Conservation (phyloP, 1,284 basidiomycete species). For the Ustilago crameri region DNA sequence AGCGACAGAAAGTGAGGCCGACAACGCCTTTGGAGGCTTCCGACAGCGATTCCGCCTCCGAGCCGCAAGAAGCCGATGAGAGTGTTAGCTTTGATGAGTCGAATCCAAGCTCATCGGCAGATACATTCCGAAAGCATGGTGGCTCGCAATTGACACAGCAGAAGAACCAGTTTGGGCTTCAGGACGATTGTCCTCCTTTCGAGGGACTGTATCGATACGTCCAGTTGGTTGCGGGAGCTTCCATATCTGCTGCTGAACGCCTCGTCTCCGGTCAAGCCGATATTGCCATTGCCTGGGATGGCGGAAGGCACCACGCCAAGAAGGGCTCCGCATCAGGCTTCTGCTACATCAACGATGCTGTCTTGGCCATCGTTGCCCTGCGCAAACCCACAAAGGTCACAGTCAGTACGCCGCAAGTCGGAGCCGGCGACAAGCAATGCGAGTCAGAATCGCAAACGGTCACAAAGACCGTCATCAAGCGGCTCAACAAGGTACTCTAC, state of each 20-base stretch:
- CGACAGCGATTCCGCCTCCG: constrained; percentile 5
- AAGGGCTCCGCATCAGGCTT: constrained; percentile 73
- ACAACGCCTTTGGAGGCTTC: not conserved
- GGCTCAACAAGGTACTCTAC: constrained; percentile 71
- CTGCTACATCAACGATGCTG: constrained; percentile 91
- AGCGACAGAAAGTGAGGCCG: constrained; percentile 9
- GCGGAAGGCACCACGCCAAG: constrained; percentile 71
- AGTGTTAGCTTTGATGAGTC: too few relatives aligned
- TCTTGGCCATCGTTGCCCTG: constrained; percentile 73
- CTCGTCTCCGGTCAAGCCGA: constrained; percentile 74
- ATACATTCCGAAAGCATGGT: constrained; percentile 3
- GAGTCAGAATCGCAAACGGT: constrained; percentile 7
- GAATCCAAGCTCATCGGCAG: constrained; percentile 15
- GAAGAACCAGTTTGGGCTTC: constrained; percentile 73
- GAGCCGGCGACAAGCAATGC: not conserved
- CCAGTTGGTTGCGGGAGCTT: constrained; percentile 78
- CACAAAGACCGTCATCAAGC: constrained; percentile 32
- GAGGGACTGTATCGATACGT: constrained; percentile 77
- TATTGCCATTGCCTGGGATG: constrained; percentile 84
- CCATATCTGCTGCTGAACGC: constrained; percentile 77
- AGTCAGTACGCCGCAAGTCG: constrained; percentile 3
- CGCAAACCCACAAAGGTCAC: constrained; percentile 29
- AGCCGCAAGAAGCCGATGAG: too few relatives aligned
- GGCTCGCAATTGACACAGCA: constrained; percentile 38
- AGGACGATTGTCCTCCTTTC: constrained; percentile 86